Evolutionary conservation across 768 basidiomycete genomes (phyloP).

Genomic region (Imleria badia): DNA sequence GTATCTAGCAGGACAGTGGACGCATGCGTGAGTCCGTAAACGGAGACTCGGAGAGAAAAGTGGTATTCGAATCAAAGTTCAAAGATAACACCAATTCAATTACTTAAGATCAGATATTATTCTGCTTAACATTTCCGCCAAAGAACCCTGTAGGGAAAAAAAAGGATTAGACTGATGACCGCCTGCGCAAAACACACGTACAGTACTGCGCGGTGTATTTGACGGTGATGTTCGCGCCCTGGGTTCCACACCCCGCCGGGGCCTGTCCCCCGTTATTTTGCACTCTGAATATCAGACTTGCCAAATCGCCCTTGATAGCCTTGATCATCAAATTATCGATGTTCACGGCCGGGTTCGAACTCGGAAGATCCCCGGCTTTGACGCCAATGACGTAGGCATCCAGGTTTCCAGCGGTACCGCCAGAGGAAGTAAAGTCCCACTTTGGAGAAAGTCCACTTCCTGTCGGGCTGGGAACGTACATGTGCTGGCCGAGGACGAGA

Average conservation of each 20-base stretch:
- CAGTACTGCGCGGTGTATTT: slow-evolving; percentile 56
- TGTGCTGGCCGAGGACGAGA: slow-evolving; percentile 49
- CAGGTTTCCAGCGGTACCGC: slow-evolving; percentile 35
- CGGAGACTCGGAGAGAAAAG: too few species aligned
- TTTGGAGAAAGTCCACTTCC: slow-evolving; percentile 38
- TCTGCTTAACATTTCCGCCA: background rate
- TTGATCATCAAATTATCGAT: slow-evolving; percentile 58
- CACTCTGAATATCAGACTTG: slow-evolving; percentile 46
- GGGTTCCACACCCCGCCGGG: slow-evolving; percentile 51
- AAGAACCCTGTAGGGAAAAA: slow-evolving; percentile 1
- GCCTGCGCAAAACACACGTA: slow-evolving; percentile 26
- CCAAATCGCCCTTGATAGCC: slow-evolving; percentile 45
- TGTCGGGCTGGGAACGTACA: slow-evolving; percentile 50
- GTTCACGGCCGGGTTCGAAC: slow-evolving; percentile 42
- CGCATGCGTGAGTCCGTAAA: too few species aligned
- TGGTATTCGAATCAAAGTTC: too few species aligned
- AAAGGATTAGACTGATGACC: background rate
- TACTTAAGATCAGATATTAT: background rate
- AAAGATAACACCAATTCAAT: too few species aligned
- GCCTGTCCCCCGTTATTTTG: slow-evolving; percentile 52
- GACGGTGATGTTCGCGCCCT: slow-evolving; percentile 42
- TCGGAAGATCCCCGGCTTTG: slow-evolving; percentile 40
- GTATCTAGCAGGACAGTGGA: too few species aligned
- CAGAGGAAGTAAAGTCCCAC: slow-evolving; percentile 41
- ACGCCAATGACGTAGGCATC: slow-evolving; percentile 49